Base-by-base conservation (phyloP, 768 basidiomycete genomes). In the Hirschioporus abietinus region DNA sequence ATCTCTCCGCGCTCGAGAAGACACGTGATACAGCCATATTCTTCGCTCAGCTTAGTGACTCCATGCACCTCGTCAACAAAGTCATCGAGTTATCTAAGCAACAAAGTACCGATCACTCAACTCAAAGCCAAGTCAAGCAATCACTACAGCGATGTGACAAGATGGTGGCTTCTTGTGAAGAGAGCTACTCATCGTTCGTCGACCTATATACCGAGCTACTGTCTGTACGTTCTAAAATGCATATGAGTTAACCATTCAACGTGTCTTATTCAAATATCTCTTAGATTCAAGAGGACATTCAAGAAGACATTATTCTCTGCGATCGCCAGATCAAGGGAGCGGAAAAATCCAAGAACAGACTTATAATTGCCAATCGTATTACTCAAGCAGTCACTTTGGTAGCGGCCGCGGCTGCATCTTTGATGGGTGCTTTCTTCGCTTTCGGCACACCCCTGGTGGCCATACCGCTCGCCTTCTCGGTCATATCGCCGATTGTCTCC, bases 391-490 rank as follows among this genome's bases (percentile, higher is more conserved):
- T 52, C 15, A 52, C 42, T 2, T 20, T 52, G 3, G 42, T 52
- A 12, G 42, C 42, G 12, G 42, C 42, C 20, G 42, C 42, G 12
- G 12, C 42, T 52, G 42, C 42, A 15, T 52, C 42, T 52, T 52
- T 52, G 42, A 12, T 52, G 42, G 42, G 42, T 20, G 42, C 42
- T 52, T 52, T 52, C 42, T 12, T 52, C 42, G 42, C 42, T 12
- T 52, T 52, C 42, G 42, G 42, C 20, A 52, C 42, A 10, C 42
- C 60, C 18, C 9, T 61, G 9, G 17, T 61, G 30, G 60, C 60
- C 5, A 61, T 61, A 12, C 60, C 60, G 1, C 30, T 61, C 25
- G 60, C 60, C 24, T 61, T 61, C 60, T 61, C 60, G 25, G 60
- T 61, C 30, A 61, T 61, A 25, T 25, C 60, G 17, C 60, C 60